phyloP scores from a whole-genome alignment of 2,329 filamentous ascomycete species.

The Aspergillus sp. region DNA sequence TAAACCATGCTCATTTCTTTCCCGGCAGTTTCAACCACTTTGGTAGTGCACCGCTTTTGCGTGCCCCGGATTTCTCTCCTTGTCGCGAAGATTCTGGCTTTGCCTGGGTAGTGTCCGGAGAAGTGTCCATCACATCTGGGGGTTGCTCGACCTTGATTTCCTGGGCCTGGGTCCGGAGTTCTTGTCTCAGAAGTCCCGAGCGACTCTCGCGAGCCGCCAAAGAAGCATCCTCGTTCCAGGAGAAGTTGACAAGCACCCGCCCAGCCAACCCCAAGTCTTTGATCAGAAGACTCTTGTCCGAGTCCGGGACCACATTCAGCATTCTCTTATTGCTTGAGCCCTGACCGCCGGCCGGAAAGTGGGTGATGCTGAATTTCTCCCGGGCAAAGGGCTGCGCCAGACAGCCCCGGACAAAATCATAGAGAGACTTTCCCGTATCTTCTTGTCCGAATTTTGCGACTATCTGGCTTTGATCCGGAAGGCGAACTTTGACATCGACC shows the following conservation, averaged over 20 bases:
- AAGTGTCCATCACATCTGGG: constrained; percentile 53
- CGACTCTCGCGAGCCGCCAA: constrained; percentile 50
- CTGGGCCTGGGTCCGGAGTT: constrained; percentile 62
- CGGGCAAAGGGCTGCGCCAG: constrained; percentile 58
- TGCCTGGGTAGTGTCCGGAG: constrained; percentile 40
- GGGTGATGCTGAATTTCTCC: constrained; percentile 71
- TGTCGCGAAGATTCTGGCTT: constrained; percentile 33
- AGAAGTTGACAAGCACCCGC: constrained; percentile 71
- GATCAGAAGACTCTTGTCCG: constrained; percentile 60
- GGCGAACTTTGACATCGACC: constrained; percentile 76
- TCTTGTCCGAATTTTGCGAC: constrained; percentile 67
- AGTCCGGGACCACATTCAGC: constrained; percentile 37
- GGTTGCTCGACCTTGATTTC: constrained; percentile 55
- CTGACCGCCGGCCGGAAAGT: constrained; percentile 42
- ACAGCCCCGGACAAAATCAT: constrained; percentile 70
- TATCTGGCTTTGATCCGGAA: constrained; percentile 80
- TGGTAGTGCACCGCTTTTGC: constrained; percentile 49
- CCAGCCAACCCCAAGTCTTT: constrained; percentile 68
- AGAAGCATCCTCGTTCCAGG: constrained; percentile 68
- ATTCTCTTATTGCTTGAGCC: constrained; percentile 15
- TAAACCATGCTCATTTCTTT: constrained; percentile 61
- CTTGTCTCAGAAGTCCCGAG: constrained; percentile 59
- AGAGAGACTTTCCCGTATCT: constrained; percentile 70
- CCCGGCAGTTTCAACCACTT: constrained; percentile 72
- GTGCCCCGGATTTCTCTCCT: constrained; percentile 28